phyloP scores from a whole-genome alignment of 495 filamentous ascomycete genomes.

The Neurospora sp. region DNA sequence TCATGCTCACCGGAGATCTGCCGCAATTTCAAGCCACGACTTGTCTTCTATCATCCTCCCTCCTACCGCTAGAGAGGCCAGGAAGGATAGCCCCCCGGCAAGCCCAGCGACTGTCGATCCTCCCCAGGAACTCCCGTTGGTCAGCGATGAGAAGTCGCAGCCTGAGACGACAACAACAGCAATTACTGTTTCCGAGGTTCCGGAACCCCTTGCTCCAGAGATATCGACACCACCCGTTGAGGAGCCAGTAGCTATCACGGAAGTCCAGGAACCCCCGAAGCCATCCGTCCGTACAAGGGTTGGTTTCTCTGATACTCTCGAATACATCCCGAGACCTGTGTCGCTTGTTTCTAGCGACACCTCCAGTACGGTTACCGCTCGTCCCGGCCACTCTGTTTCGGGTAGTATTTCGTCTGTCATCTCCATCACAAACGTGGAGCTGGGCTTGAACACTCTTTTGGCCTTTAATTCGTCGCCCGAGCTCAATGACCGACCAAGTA shows the following conservation, averaged over 20 bases:
- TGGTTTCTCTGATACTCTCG: constrained; percentile 50
- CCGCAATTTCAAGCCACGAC: constrained; percentile 78
- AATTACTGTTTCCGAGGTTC: not conserved
- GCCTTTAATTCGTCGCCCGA: constrained; percentile 19
- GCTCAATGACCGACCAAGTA: constrained; percentile 36
- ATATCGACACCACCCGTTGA: not conserved
- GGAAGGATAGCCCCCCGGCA: constrained; percentile 54
- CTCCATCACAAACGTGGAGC: constrained; percentile 35
- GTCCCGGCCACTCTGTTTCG: constrained; percentile 52
- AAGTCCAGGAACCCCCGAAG: constrained; percentile 27
- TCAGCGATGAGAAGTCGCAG: constrained; percentile 9
- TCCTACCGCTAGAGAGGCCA: constrained; percentile 36
- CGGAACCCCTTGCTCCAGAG: not conserved
- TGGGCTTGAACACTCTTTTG: constrained; percentile 19
- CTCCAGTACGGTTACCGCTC: constrained; percentile 53
- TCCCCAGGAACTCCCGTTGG: constrained; percentile 29
- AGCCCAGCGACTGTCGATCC: constrained; percentile 47
- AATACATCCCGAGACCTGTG: constrained; percentile 61
- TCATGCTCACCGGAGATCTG: constrained; percentile 79
- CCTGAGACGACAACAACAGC: constrained; percentile 1
- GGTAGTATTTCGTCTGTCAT: constrained; percentile 55
- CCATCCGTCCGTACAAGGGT: constrained; percentile 37
- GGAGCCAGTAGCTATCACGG: not conserved
- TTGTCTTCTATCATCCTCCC: constrained; percentile 58
- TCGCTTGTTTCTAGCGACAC: constrained; percentile 68